Percentiles rank a stretch among this genome's conserved stretches.
Evolutionary conservation across 2,329 filamentous ascomycete genomes (phyloP).

Genomic region (Sphaerulina vaccinii): DNA sequence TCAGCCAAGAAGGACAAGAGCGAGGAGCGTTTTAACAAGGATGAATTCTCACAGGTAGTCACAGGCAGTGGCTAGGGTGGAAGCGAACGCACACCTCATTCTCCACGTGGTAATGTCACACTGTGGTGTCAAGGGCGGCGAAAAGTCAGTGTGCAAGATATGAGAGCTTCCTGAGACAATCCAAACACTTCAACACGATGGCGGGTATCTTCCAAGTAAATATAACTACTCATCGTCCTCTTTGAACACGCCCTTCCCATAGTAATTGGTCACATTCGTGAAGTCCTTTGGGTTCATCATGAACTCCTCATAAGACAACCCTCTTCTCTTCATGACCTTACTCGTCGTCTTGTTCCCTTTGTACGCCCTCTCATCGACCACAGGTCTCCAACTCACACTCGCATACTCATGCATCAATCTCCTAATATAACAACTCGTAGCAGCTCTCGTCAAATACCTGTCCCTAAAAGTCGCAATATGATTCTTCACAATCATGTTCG

Average conservation of each 20-base stretch:
- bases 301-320: constrained; percentile 7
- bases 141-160: no score
- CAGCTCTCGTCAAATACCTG: constrained; percentile 32
- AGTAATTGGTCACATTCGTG: neutral
- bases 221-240: neutral
- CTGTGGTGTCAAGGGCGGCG: no score
- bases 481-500: constrained; percentile 32
- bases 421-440: constrained; percentile 36
- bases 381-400: constrained; percentile 29
- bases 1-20: no score
- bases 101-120: no score
- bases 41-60: no score
- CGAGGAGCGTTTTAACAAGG: no score
- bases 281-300: constrained; percentile 4
- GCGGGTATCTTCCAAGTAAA: neutral
- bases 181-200: neutral
- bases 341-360: neutral
- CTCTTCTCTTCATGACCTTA: neutral
- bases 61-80: no score
- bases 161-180: neutral
- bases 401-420: constrained; percentile 30
- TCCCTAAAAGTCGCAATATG: constrained; percentile 30
- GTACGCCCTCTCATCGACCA: constrained; percentile 1
- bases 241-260: neutral
- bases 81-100: no score